Percentiles rank a stretch among this genome's conserved stretches.
Conservation (phyloP, 176 grass and related monocot genomes). For the Chrysopogon serrulatus region DNA sequence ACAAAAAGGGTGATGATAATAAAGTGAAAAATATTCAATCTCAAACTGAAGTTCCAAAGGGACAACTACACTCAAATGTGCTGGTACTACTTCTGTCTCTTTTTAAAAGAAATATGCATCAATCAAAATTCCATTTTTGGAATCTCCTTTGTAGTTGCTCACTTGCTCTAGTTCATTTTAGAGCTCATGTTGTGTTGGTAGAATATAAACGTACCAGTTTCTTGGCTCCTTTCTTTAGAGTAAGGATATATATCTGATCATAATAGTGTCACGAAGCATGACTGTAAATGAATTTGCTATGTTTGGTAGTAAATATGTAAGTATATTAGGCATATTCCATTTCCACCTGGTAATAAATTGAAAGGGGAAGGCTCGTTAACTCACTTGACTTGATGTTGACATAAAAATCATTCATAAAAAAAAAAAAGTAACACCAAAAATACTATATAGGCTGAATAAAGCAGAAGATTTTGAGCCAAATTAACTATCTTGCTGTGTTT, state of each 20-base stretch:
- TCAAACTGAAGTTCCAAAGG: constrained; percentile 31
- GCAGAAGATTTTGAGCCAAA: neutral
- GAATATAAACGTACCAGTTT: neutral
- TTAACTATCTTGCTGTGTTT: neutral
- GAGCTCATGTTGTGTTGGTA: neutral
- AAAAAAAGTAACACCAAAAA: neutral
- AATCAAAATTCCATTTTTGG: constrained; percentile 7
- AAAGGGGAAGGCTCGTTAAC: neutral
- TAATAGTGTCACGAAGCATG: neutral
- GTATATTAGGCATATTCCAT: neutral
- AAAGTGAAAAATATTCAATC: constrained; percentile 46
- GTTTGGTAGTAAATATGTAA: neutral
- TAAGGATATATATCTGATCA: neutral
- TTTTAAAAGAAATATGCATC: constrained; percentile 7
- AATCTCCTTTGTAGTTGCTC: neutral
- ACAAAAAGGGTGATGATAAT: constrained; percentile 58
- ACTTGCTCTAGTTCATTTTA: neutral
- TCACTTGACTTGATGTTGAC: neutral
- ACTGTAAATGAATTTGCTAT: neutral
- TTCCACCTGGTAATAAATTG: neutral
- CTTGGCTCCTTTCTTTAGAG: neutral
- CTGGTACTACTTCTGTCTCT: constrained; percentile 48
- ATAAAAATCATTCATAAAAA: neutral
- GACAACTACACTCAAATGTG: constrained; percentile 72
- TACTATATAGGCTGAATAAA: neutral